Evolutionary conservation across 1,284 basidiomycete species (phyloP).

Genomic region (Fereydounia khargensis): DNA sequence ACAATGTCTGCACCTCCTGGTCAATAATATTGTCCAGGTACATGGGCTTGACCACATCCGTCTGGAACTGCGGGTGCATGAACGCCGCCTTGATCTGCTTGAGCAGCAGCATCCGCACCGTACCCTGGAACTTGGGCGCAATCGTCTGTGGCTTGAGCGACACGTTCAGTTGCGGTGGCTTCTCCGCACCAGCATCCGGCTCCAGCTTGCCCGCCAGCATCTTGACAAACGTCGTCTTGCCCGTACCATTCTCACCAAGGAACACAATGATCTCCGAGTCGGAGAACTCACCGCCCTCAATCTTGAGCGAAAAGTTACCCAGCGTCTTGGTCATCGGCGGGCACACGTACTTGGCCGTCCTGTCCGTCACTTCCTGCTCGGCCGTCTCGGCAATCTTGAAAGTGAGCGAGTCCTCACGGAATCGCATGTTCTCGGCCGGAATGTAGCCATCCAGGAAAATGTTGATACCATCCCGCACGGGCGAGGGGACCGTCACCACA

Average conservation of each 20-base stretch:
- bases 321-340: conserved; percentile 56
- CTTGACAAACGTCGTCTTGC: conserved; percentile 58
- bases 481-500: conserved; percentile 55
- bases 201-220: conserved; percentile 57
- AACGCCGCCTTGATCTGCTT: conserved; percentile 57
- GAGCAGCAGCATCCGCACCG: conserved; percentile 55
- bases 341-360: conserved; percentile 45
- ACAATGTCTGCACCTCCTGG: conserved; percentile 56
- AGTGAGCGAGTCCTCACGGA: conserved; percentile 54
- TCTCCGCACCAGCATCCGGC: conserved; percentile 47
- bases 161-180: conserved; percentile 54
- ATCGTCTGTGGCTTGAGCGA: conserved; percentile 57
- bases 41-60: conserved; percentile 58
- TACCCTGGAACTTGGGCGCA: conserved; percentile 57
- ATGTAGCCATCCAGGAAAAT: conserved; percentile 58
- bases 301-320: conserved; percentile 51
- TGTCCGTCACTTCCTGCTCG: conserved; percentile 48
- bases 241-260: conserved; percentile 57
- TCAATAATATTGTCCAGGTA: conserved; percentile 54
- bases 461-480: conserved; percentile 57
- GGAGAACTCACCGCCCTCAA: conserved; percentile 52
- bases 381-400: conserved; percentile 57
- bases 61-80: conserved; percentile 58
- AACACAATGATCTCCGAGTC: conserved; percentile 57
- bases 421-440: conserved; percentile 57